A percentile compares a stretch with the other conserved stretches of the same genome.
Evolutionary conservation across 768 basidiomycete species (phyloP).

Genomic region (Mycena indigotica): DNA sequence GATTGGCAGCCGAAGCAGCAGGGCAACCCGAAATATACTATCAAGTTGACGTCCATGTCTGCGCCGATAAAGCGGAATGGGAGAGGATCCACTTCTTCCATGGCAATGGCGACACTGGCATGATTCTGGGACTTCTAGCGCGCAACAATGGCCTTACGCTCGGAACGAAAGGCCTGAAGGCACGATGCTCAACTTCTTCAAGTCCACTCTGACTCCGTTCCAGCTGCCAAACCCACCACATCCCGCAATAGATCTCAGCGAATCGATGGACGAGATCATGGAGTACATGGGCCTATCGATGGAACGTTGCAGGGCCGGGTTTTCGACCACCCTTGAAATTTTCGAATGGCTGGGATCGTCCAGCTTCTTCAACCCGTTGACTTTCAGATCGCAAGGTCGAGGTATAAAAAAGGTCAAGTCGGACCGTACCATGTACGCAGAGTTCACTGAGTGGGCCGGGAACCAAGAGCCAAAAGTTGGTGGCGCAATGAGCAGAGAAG

Average conservation of each 20-base stretch:
- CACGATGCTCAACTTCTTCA: conserved; percentile 25
- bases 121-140: conserved; percentile 63
- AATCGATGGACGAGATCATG: conserved; percentile 51
- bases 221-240: conserved; percentile 44
- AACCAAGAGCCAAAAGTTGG: conserved; percentile 18
- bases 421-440: conserved; percentile 58
- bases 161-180: conserved; percentile 61
- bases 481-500: conserved; percentile 21
- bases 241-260: conserved; percentile 52
- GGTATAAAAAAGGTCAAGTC: conserved; percentile 46
- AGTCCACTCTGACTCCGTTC: not conserved
- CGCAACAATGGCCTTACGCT: conserved; percentile 53
- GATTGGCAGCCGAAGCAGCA: conserved; percentile 24
- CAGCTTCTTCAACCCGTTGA: conserved; percentile 51
- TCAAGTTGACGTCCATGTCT: conserved; percentile 67
- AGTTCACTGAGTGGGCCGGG: conserved; percentile 56
- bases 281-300: conserved; percentile 60
- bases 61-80: conserved; percentile 50
- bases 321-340: conserved; percentile 51
- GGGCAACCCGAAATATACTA: conserved; percentile 39
- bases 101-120: conserved; percentile 72
- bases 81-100: conserved; percentile 57
- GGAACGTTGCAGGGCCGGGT: conserved; percentile 54
- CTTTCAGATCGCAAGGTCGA: conserved; percentile 38
- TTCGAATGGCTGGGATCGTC: conserved; percentile 63